Conservation (phyloP, 345 rosid genomes). For the Physaria fendleri region DNA sequence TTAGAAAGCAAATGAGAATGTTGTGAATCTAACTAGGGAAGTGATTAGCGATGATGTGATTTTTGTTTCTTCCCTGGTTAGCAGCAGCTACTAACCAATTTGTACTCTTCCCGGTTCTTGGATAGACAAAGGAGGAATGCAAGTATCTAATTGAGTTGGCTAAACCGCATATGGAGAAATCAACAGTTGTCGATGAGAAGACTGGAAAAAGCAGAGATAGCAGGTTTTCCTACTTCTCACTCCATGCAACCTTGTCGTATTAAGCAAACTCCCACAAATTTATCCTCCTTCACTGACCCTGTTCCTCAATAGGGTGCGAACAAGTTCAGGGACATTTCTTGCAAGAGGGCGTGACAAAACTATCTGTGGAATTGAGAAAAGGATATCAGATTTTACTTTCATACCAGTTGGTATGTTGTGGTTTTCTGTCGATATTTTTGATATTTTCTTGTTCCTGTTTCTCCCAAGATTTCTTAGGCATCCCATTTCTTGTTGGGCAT, state of each 20-base stretch:
- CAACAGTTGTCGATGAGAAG: constrained; percentile 72
- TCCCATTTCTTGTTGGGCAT: background rate
- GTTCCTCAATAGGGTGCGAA: constrained; percentile 56
- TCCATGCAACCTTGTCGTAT: background rate
- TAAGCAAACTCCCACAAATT: background rate
- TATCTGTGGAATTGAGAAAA: constrained; percentile 69
- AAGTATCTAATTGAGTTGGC: constrained; percentile 69
- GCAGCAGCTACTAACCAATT: background rate
- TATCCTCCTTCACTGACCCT: constrained; percentile 1
- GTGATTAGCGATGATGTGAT: background rate
- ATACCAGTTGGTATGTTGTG: constrained; percentile 65
- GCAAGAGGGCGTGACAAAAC: constrained; percentile 71
- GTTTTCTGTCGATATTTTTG: background rate
- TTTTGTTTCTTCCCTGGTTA: background rate
- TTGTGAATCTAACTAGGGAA: background rate
- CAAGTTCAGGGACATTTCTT: constrained; percentile 86
- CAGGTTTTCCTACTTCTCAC: constrained; percentile 38
- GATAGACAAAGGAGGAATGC: constrained; percentile 74
- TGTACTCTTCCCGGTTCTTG: background rate
- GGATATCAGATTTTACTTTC: constrained; percentile 84
- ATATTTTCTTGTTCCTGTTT: background rate
- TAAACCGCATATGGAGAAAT: constrained; percentile 78
- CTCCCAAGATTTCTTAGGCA: constrained; percentile 1
- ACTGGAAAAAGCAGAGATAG: constrained; percentile 91
- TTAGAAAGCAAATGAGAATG: background rate